Percentiles rank a stretch among this genome's conserved stretches.
Evolutionary conservation across 257 asterid genomes (phyloP).

Genomic region (Nicotiana obtusifolia): DNA sequence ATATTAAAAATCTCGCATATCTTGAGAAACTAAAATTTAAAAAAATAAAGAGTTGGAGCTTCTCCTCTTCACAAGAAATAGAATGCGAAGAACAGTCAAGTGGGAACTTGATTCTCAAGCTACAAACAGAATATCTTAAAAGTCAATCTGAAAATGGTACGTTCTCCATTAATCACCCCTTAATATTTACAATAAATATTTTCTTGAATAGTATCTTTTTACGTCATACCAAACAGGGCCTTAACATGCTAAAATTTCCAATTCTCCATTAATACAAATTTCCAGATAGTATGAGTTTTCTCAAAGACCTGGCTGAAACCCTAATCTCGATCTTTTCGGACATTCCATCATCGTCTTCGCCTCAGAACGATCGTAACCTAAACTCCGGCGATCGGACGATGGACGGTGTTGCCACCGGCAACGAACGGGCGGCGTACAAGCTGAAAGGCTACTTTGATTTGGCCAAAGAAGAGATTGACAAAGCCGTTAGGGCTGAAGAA

Average conservation of each 20-base stretch:
- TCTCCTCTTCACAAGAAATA: neutral
- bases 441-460: slow-evolving; percentile 81
- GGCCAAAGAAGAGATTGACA: slow-evolving; percentile 80
- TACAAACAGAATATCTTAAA: neutral
- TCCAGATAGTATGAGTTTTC: slow-evolving; percentile 44
- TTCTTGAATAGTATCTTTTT: neutral
- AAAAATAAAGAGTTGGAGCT: too few relatives aligned
- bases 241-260: neutral
- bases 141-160: neutral
- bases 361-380: slow-evolving; percentile 20
- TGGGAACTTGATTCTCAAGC: neutral
- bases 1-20: too few relatives aligned
- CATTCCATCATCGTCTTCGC: slow-evolving; percentile 26
- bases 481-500: slow-evolving; percentile 92
- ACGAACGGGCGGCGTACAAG: slow-evolving; percentile 84
- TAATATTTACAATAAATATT: neutral
- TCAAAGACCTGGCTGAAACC: slow-evolving; percentile 51
- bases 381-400: slow-evolving; percentile 45
- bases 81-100: neutral
- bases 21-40: too few relatives aligned
- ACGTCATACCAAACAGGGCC: neutral
- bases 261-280: neutral
- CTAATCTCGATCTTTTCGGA: slow-evolving; percentile 59
- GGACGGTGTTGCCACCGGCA: slow-evolving; percentile 78
- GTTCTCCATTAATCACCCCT: neutral